Evolutionary conservation across 306 rosid genomes (phyloP).

Genomic region (Cucurbita moschata): DNA sequence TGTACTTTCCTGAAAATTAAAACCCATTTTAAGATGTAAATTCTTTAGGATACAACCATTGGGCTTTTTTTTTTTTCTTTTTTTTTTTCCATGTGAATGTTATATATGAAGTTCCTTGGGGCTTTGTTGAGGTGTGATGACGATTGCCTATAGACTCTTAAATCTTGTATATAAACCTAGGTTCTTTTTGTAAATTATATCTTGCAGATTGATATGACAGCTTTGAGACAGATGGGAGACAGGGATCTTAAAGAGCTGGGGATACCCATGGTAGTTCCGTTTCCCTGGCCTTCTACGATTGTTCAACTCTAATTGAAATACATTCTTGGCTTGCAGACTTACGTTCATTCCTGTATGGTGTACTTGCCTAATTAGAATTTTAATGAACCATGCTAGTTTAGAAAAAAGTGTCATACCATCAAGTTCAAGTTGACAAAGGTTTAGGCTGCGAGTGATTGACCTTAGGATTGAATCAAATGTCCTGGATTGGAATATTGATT

Average conservation of each 20-base stretch:
- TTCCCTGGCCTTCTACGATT: slow-evolving; percentile 1
- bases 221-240: slow-evolving; percentile 54
- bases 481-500: background rate
- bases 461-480: background rate
- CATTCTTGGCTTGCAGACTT: background rate
- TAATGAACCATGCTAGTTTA: background rate
- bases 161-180: background rate
- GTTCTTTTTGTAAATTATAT: background rate
- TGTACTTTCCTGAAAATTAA: background rate
- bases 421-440: background rate
- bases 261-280: slow-evolving; percentile 43
- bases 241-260: slow-evolving; percentile 61
- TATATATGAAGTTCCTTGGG: background rate
- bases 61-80: background rate
- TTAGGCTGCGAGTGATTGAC: background rate
- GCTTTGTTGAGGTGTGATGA: background rate
- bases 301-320: background rate
- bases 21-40: background rate
- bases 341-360: background rate
- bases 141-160: background rate
- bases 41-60: background rate
- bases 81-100: background rate
- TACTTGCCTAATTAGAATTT: background rate
- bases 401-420: background rate
- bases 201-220: slow-evolving; percentile 47